Base-by-base conservation (phyloP, 352 stramenopile species). In the Globisporangium solare region DNA sequence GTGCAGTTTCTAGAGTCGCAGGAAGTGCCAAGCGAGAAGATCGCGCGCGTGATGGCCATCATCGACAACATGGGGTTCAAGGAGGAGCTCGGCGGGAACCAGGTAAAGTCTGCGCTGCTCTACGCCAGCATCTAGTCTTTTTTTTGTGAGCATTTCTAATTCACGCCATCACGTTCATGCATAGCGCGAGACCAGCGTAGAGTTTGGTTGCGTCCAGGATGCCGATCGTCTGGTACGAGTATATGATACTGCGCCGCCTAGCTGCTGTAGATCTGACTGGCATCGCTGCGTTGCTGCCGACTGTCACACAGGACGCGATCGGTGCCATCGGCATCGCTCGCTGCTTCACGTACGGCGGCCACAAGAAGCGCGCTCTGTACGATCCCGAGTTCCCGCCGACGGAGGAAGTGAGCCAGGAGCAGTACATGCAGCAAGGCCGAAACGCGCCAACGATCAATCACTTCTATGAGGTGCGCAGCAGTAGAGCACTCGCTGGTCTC, bases 291-390 rank as follows among this genome's bases (percentile, higher is more conserved):
- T 17, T 21, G 6, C 20, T 35, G 3, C 18, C 54, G 42, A 31
- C 46, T 58, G 39, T 47, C 13, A 43, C n/a, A 17, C 21, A 89
- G 79, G 89, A 97, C 65, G 88, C 86, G 10, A 96, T 97, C 60
- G 89, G 86, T n/a, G 86, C 89, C 4, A 85, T 97, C 15, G 89
- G 89, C 58, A 95, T 96, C 48, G 89, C 89, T 15, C 86, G 89
- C 21, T 96, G 88, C 67, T 95, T 97, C 66, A 95, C 89, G 21
- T 97, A 88, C 54, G 86, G 87, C 59, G 83, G 89, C 41, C 67
- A 90, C 73, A 93, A 92, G 60, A 81, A 88, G 58, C 82, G 86
- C 10, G 54, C 77, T 24, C 58, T 97, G 51, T 96, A 96, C 66
- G 81, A 95, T 51, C 71, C 73, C 2, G 65, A 79, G 15, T 60